A percentile compares a stretch with the other conserved stretches of the same genome.
phyloP scores from a whole-genome alignment of 176 grass and related monocot species.

The Luzula sylvatica region DNA sequence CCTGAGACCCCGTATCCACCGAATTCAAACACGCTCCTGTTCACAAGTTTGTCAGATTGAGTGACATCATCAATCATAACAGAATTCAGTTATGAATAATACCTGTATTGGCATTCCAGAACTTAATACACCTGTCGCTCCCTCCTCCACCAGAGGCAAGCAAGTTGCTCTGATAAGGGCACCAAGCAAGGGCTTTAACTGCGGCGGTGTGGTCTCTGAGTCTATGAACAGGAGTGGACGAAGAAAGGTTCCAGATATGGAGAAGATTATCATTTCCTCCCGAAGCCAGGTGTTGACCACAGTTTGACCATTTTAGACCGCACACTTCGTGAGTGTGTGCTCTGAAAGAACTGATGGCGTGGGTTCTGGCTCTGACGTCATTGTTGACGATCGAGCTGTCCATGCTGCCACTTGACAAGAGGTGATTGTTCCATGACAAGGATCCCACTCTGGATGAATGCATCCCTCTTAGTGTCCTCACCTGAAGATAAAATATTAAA shows the following conservation, averaged over 20 bases:
- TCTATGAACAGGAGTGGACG: conserved; percentile 43
- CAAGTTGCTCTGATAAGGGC: conserved; percentile 55
- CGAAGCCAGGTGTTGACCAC: conserved; percentile 38
- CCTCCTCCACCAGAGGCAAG: conserved; percentile 52
- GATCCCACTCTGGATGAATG: conserved; percentile 43
- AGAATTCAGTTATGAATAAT: too few relatives aligned
- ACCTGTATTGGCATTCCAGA: conserved; percentile 42
- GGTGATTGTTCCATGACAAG: conserved; percentile 52
- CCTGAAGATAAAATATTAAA: conserved; percentile 21
- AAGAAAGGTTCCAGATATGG: conserved; percentile 46
- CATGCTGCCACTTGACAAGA: conserved; percentile 45
- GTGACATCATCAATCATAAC: too few relatives aligned
- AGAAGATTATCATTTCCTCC: conserved; percentile 48
- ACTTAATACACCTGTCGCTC: conserved; percentile 39
- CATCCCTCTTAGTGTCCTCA: conserved; percentile 48
- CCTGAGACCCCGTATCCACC: conserved; percentile 50
- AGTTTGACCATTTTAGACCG: conserved; percentile 46
- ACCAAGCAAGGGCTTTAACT: conserved; percentile 67
- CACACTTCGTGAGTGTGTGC: conserved; percentile 43
- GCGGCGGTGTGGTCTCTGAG: conserved; percentile 30
- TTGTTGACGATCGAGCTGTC: conserved; percentile 48
- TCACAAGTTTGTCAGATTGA: too few relatives aligned
- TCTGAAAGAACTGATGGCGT: conserved; percentile 22
- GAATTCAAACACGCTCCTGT: conserved; percentile 31
- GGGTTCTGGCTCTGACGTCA: conserved; percentile 39